phyloP scores from a whole-genome alignment of 2,329 filamentous ascomycete genomes.

The Plenodomus lindquistii region DNA sequence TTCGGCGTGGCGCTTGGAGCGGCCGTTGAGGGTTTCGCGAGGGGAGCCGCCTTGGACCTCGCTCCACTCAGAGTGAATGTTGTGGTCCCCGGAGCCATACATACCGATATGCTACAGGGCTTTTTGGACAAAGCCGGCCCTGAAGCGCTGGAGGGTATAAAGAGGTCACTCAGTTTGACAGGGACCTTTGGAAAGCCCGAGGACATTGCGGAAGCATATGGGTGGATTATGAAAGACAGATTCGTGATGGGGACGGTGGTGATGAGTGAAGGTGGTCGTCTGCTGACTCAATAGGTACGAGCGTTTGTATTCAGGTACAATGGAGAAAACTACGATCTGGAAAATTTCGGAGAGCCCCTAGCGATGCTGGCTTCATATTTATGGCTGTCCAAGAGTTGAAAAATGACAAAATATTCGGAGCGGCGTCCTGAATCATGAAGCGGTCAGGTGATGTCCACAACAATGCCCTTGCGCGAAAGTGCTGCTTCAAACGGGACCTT shows the following conservation, averaged over 20 bases:
- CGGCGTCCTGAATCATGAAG: too few species aligned
- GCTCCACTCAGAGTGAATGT: slow-evolving; percentile 49
- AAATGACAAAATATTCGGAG: not conserved
- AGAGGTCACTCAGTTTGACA: slow-evolving; percentile 23
- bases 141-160: slow-evolving; percentile 18
- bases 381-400: not conserved
- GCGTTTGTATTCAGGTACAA: slow-evolving; percentile 6
- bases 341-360: too few species aligned
- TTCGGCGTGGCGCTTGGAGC: slow-evolving; percentile 29
- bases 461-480: slow-evolving; percentile 14
- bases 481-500: slow-evolving; percentile 14
- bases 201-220: slow-evolving; percentile 52
- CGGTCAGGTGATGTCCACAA: slow-evolving; percentile 5
- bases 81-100: slow-evolving; percentile 47
- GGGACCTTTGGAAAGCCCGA: slow-evolving; percentile 27
- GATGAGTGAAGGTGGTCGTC: slow-evolving; percentile 43
- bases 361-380: too few species aligned
- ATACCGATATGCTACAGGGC: slow-evolving; percentile 46
- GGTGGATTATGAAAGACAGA: slow-evolving; percentile 50
- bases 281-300: too few species aligned
- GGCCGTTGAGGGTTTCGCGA: slow-evolving; percentile 38
- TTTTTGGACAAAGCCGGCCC: slow-evolving; percentile 18
- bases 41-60: slow-evolving; percentile 49
- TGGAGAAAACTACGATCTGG: not conserved
- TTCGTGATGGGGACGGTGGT: slow-evolving; percentile 45